phyloP scores from a whole-genome alignment of 805 yeast genomes.

The Teunomyces funiuensis region DNA sequence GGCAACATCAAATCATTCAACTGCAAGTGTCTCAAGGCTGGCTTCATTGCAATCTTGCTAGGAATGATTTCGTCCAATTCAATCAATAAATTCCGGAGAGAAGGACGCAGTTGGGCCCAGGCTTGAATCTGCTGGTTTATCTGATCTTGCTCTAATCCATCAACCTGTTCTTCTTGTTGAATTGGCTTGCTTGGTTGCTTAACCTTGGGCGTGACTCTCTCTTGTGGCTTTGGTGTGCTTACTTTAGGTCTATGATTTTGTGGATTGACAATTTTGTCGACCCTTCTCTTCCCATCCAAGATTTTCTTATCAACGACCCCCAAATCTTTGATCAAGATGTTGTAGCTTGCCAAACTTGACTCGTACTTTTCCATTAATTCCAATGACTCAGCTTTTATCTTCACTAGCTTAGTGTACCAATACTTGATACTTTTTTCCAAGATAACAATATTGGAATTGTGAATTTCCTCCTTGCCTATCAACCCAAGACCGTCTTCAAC shows the following conservation, averaged over 20 bases:
- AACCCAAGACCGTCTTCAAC: conserved; percentile 48
- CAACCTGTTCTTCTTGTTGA: conserved; percentile 48
- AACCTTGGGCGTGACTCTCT: conserved; percentile 9
- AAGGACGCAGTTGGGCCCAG: conserved; percentile 26
- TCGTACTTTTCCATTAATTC: conserved; percentile 75
- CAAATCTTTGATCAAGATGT: conserved; percentile 54
- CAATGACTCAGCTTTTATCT: conserved; percentile 76
- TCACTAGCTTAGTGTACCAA: conserved; percentile 70
- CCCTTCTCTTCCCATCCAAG: conserved; percentile 82
- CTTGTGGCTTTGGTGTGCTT: conserved; percentile 7
- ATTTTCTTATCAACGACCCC: conserved; percentile 64
- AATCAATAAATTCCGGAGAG: conserved; percentile 73
- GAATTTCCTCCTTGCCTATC: conserved; percentile 28
- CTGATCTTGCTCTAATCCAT: conserved; percentile 11
- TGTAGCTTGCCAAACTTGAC: conserved; percentile 63
- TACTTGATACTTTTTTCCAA: conserved; percentile 57
- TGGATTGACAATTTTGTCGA: conserved; percentile 65
- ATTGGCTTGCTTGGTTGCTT: conserved; percentile 3
- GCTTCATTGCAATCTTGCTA: conserved; percentile 33
- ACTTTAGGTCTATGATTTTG: conserved; percentile 24
- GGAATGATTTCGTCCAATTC: conserved; percentile 67
- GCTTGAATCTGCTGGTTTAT: conserved; percentile 9
- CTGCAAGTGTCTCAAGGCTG: conserved; percentile 23
- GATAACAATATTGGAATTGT: conserved; percentile 28
- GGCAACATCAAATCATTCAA: conserved; percentile 81